Evolutionary conservation across 305 asterid genomes (phyloP).

Genomic region (Fraxinus latifolia): DNA sequence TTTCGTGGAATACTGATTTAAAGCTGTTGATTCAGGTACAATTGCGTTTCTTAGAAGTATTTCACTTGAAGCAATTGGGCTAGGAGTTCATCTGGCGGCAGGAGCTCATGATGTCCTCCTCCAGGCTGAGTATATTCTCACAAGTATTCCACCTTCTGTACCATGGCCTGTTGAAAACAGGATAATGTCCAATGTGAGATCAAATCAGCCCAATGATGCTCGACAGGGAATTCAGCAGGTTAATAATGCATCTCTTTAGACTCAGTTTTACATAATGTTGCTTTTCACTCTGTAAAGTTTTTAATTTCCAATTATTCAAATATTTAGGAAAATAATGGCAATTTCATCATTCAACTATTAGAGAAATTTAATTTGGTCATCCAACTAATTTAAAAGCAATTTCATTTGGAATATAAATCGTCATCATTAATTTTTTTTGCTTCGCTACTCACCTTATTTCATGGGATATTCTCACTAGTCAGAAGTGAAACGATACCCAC

Average conservation of each 20-base stretch:
- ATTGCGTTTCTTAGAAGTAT: slow-evolving; percentile 87
- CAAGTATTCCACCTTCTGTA: slow-evolving; percentile 82
- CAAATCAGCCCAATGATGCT: slow-evolving; percentile 93
- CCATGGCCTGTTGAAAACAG: slow-evolving; percentile 67
- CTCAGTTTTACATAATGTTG: not conserved
- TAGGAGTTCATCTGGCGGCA: slow-evolving; percentile 95
- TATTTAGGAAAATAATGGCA: not conserved
- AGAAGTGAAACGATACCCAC: not conserved
- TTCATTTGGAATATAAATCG: slow-evolving; percentile 8
- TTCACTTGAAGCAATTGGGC: slow-evolving; percentile 92
- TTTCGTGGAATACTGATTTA: slow-evolving; percentile 15
- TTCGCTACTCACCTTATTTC: not conserved
- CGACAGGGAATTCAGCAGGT: slow-evolving; percentile 97
- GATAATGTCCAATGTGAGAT: slow-evolving; percentile 51
- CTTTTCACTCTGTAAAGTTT: slow-evolving; percentile 6
- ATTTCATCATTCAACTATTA: not conserved
- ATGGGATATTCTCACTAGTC: not conserved
- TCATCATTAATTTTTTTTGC: not conserved
- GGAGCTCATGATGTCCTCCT: slow-evolving; percentile 91
- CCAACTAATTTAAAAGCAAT: not conserved
- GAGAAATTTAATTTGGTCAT: not conserved
- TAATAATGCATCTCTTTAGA: slow-evolving; percentile 10
- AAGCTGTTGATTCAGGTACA: slow-evolving; percentile 55
- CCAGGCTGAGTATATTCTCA: slow-evolving; percentile 83
- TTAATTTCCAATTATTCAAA: not conserved